Evolutionary conservation across 192 early-diverging fungal genomes (phyloP).

Genomic region (Mortierella alpina): DNA sequence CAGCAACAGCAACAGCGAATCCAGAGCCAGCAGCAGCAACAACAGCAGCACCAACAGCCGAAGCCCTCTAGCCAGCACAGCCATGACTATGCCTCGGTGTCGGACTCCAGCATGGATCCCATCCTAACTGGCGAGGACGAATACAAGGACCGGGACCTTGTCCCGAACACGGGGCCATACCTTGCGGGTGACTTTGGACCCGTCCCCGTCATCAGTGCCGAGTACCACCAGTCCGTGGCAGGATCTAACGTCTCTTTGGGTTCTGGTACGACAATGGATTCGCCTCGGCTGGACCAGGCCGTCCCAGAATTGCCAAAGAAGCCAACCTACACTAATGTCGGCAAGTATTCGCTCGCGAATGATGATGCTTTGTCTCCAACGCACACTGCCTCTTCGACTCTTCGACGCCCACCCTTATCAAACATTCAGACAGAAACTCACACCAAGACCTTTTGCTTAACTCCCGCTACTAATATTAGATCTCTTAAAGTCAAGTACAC

Average conservation of each 20-base stretch:
- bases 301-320: slow-evolving; percentile 43
- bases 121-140: slow-evolving; percentile 49
- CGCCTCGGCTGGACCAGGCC: slow-evolving; percentile 28
- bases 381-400: background rate
- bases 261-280: slow-evolving; percentile 40
- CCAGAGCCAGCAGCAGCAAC: slow-evolving; percentile 44
- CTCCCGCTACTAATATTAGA: slow-evolving; percentile 58
- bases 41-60: slow-evolving; percentile 26
- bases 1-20: slow-evolving; percentile 46
- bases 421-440: background rate
- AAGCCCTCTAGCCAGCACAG: slow-evolving; percentile 20
- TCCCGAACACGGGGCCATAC: slow-evolving; percentile 33
- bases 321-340: slow-evolving; percentile 49
- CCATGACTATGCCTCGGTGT: slow-evolving; percentile 31
- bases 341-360: slow-evolving; percentile 11
- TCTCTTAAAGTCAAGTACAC: slow-evolving; percentile 74
- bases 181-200: slow-evolving; percentile 52
- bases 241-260: slow-evolving; percentile 26
- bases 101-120: slow-evolving; percentile 47
- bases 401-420: background rate
- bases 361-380: background rate
- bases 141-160: slow-evolving; percentile 44
- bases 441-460: background rate
- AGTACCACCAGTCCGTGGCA: slow-evolving; percentile 12
- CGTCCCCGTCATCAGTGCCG: slow-evolving; percentile 23